Percentiles rank a stretch among this genome's conserved stretches.
Evolutionary conservation across 2,329 filamentous ascomycete species (phyloP).

Genomic region (Paecilomyces dactylethromorphus): DNA sequence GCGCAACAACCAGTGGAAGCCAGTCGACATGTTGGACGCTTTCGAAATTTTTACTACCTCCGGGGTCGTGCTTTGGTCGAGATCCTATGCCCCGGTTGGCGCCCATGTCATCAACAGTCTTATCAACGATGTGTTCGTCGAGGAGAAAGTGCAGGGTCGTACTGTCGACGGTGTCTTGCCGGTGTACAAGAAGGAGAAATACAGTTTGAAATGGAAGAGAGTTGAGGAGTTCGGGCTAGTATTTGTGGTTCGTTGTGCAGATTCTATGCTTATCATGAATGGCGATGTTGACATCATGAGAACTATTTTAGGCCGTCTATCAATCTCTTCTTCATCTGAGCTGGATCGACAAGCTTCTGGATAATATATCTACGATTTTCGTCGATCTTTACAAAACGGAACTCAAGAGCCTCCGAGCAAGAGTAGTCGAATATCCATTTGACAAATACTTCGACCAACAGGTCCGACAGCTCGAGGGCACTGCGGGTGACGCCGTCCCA

Average conservation of each 20-base stretch:
- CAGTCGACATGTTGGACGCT: conserved; percentile 70
- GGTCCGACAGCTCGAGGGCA: conserved; percentile 62
- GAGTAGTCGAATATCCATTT: conserved; percentile 75
- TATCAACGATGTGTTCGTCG: conserved; percentile 95
- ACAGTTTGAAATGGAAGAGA: conserved; percentile 89
- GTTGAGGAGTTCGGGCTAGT: conserved; percentile 91
- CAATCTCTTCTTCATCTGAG: conserved; percentile 89
- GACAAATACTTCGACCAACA: conserved; percentile 94
- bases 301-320: conserved; percentile 70
- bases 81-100: conserved; percentile 72
- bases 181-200: conserved; percentile 82
- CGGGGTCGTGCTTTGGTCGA: conserved; percentile 94
- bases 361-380: conserved; percentile 90
- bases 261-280: conserved; percentile 5
- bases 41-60: conserved; percentile 96
- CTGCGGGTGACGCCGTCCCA: conserved; percentile 33
- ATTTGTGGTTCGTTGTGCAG: conserved; percentile 65
- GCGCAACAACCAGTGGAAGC: neutral
- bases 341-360: conserved; percentile 94
- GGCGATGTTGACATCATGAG: neutral
- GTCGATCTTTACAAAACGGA: conserved; percentile 84
- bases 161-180: conserved; percentile 58
- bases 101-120: conserved; percentile 85
- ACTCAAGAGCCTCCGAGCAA: conserved; percentile 72
- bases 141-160: conserved; percentile 66